These are phyloP conservation scores for Borovskyia barvae DNA, from an alignment of 208 protist species.

Conservation along the genomic window DNA sequence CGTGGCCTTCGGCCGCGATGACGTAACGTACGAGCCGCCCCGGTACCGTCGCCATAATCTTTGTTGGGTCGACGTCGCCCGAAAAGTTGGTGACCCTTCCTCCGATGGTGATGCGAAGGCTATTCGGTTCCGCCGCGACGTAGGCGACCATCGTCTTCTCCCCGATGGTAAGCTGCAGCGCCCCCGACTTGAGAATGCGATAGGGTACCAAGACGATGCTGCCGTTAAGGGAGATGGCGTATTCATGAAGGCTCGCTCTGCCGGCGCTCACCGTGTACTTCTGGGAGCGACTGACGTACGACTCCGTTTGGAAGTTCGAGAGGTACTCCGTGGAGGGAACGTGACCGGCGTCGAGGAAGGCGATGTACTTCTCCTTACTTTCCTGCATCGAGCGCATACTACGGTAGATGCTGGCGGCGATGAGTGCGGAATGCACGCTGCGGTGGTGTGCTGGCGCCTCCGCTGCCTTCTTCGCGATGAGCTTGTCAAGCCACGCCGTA, in stretches of 20 bases:
- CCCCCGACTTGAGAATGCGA: conserved; percentile 79
- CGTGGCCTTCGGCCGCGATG: conserved; percentile 88
- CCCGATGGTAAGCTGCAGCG: conserved; percentile 72
- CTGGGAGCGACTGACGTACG: conserved; percentile 62
- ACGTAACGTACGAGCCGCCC: conserved; percentile 96
- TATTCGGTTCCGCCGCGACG: conserved; percentile 90
- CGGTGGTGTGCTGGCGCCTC: conserved; percentile 44
- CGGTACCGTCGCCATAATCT: conserved; percentile 90
- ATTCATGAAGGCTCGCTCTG: conserved; percentile 46
- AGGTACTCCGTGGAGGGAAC: conserved; percentile 79
- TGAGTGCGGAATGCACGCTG: conserved; percentile 69
- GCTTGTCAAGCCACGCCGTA: conserved; percentile 86
- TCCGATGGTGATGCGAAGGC: conserved; percentile 90
- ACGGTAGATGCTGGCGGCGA: conserved; percentile 71
- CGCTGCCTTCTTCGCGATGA: conserved; percentile 63
- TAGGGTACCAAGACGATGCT: conserved; percentile 70
- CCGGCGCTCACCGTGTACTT: conserved; percentile 81
- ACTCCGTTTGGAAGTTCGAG: conserved; percentile 58
- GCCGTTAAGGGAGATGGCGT: conserved; percentile 73
- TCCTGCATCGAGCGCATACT: conserved; percentile 42
- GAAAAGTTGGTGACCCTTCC: conserved; percentile 91
- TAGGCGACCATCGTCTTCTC: conserved; percentile 88
- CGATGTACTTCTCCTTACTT: conserved; percentile 63
- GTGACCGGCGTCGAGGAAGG: conserved; percentile 82
- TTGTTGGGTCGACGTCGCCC: conserved; percentile 94